Evolutionary conservation across 169 alveolate genomes (phyloP), one percentile per base, ranked within the genome.

Genomic region (Plasmodium blacklocki): DNA sequence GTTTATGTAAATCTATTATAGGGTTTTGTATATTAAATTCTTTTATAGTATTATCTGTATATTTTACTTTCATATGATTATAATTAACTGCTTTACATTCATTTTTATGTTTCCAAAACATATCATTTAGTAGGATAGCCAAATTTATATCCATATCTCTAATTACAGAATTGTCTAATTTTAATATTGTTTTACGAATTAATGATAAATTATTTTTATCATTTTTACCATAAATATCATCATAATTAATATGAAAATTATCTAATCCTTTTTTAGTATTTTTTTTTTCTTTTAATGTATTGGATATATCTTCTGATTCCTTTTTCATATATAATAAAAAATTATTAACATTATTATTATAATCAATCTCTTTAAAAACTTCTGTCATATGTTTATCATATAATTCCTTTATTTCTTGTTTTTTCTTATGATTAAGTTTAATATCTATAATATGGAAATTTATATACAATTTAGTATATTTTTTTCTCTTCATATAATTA

Each of bases 1-100:
- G 89, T 50, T 76, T 62, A 50, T 76, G 89, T 19, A 76, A 18
- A 50, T 76, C 89, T 58, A 76, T 49, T n/a, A 6, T n/a, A 15
- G 29, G n/a, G 14, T 64, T 29, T 26, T 58, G 49, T 59, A 49
- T 59, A n/a, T 15, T 19, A 60, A 59, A 21, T 39, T 66, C 64
- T 49, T 45, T 14, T 60, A 50, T 32, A 15, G 23, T n/a, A 3
- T 59, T 23, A 8, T 50, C 62, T 74, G 43, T 8, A 14, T 21
- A 64, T 47, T 68, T 43, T 8, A 50, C 89, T 49, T 76, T 56
- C 52, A 64, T 68, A 64, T 76, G 89, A 12, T 74, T 76, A 66
- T 76, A 76, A 50, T 76, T 76, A 19, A 76, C 52, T 19, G 72
- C 47, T 68, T 76, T 76, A 43, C 89, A 76, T 15, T 29, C 47